Conservation (phyloP, 2,329 filamentous ascomycete species). For the Cercospora janseana region DNA sequence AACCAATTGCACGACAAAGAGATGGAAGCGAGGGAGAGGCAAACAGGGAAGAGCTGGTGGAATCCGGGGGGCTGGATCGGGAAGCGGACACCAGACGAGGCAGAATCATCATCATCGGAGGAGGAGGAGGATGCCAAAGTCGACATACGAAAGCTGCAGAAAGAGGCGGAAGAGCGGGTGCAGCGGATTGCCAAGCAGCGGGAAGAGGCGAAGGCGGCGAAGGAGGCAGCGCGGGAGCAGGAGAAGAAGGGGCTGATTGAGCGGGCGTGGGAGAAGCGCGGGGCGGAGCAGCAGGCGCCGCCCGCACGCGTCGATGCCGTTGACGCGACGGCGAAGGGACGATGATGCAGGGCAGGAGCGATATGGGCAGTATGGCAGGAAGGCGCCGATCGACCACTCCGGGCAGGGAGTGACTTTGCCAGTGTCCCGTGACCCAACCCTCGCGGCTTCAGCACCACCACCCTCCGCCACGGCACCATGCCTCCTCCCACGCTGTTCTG, state of each 20-base stretch:
- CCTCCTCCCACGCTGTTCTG: conserved; percentile 41
- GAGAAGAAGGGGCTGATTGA: conserved; percentile 14
- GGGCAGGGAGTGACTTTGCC: no score
- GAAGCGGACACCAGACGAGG: conserved; percentile 15
- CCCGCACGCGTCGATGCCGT: conserved; percentile 26
- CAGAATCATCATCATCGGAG: conserved; percentile 16
- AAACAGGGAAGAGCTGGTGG: conserved; percentile 32
- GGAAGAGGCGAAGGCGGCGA: conserved; percentile 11
- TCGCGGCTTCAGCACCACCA: background rate
- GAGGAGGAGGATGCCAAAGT: conserved; percentile 19
- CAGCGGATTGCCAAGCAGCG: conserved; percentile 3
- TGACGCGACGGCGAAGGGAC: conserved; percentile 25
- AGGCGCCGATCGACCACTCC: background rate
- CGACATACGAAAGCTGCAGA: conserved; percentile 15
- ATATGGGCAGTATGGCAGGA: background rate
- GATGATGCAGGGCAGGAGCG: conserved; percentile 22
- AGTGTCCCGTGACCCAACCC: no score
- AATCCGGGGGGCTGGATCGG: conserved; percentile 27
- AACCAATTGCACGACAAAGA: conserved; percentile 42
- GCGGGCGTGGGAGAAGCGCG: conserved; percentile 12
- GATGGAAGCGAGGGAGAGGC: conserved; percentile 28
- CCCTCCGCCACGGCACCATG: background rate
- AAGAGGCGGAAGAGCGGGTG: conserved; percentile 18
- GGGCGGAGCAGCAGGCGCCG: conserved; percentile 9
- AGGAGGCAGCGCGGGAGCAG: conserved; percentile 14